A percentile compares a stretch with the other conserved stretches of the same genome.
Evolutionary conservation across 208 protist species (phyloP).

Genomic region (Naegleria lovaniensis): DNA sequence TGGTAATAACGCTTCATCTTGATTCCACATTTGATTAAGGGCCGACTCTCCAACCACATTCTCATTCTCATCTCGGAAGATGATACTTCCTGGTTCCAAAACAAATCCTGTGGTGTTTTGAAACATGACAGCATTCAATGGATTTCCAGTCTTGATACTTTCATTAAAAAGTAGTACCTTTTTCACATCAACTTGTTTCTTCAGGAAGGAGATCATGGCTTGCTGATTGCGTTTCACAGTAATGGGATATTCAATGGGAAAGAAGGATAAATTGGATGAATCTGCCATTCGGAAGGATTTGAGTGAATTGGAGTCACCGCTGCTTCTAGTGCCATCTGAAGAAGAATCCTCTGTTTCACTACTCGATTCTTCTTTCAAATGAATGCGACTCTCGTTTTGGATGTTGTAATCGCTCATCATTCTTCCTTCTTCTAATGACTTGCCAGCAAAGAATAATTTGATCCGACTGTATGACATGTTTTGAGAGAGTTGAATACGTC

Average conservation of each 20-base stretch:
- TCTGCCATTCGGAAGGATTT: not conserved
- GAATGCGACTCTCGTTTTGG: not conserved
- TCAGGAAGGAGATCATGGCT: not conserved
- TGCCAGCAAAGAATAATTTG: not conserved
- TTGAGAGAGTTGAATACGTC: not conserved
- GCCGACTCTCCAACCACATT: not conserved
- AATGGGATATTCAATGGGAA: not conserved
- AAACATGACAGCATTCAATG: not conserved
- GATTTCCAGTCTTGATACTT: not conserved
- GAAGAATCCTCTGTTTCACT: not conserved
- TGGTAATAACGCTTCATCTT: not conserved
- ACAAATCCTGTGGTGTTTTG: not conserved
- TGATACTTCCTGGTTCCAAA: not conserved
- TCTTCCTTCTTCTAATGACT: not conserved
- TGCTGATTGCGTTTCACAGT: not conserved
- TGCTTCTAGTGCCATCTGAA: too few species aligned
- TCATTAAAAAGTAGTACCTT: not conserved
- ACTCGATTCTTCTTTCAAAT: not conserved
- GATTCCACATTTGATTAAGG: not conserved
- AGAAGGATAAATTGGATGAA: not conserved
- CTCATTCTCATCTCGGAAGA: not conserved
- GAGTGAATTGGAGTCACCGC: too few species aligned
- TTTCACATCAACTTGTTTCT: not conserved
- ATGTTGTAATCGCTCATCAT: not conserved
- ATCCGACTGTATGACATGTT: not conserved